Evolutionary conservation across 2,329 filamentous ascomycete genomes (phyloP).

Genomic region (Aspergillus felis): DNA sequence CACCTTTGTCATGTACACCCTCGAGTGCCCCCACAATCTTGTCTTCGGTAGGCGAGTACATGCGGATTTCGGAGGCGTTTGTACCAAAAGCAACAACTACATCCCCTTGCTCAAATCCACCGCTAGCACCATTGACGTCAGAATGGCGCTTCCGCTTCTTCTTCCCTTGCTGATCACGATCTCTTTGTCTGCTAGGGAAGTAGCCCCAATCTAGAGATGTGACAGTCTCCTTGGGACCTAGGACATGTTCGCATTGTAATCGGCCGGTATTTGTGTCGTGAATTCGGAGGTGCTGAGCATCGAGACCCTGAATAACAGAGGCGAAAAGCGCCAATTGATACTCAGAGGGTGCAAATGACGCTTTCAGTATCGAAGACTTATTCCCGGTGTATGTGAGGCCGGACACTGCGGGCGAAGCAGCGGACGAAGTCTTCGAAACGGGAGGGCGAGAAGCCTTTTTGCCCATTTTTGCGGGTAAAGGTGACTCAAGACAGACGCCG

Average conservation of each 20-base stretch:
- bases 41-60: constrained; percentile 49
- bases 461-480: constrained; percentile 35
- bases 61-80: constrained; percentile 45
- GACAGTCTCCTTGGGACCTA: constrained; percentile 44
- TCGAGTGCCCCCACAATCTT: constrained; percentile 43
- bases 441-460: constrained; percentile 43
- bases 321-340: constrained; percentile 52
- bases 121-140: constrained; percentile 35
- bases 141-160: constrained; percentile 51
- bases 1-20: constrained; percentile 45
- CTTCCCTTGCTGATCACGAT: constrained; percentile 39
- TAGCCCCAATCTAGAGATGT: constrained; percentile 52
- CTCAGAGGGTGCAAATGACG: constrained; percentile 49
- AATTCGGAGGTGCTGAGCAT: constrained; percentile 50
- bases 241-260: constrained; percentile 48
- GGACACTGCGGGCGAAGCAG: constrained; percentile 35
- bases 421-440: constrained; percentile 43
- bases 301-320: constrained; percentile 51
- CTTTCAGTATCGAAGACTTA: constrained; percentile 47
- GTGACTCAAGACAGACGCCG: neutral
- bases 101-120: constrained; percentile 35
- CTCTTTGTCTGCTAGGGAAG: constrained; percentile 32
- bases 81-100: constrained; percentile 49
- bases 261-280: constrained; percentile 49
- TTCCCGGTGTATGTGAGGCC: constrained; percentile 35